Evolutionary conservation across 164 flowering plant species (phyloP), one percentile per base, ranked within the genome.

Genomic region (Vitis riparia): DNA sequence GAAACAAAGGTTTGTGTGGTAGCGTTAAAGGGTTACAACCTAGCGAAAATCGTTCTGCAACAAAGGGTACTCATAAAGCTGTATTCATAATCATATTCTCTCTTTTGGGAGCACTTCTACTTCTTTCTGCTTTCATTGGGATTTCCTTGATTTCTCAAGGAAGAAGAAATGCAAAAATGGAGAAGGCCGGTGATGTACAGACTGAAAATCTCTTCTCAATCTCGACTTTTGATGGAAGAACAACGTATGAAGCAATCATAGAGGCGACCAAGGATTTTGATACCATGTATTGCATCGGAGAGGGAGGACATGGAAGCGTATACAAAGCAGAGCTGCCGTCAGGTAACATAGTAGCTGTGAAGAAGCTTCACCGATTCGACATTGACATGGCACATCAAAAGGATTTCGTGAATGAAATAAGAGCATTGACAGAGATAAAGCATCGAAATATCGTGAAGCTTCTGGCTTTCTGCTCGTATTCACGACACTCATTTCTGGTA

Each of bases 1-100:
- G 67, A 53, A 70, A 70, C 58, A 44, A 44, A 3, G 67, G 47
- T 7, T 55, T 70, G 67, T 70, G 73, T 19, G 73, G 73, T 1
- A 62, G 48, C 63, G 16, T 63, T 23, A 12, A 52, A 8, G 67
- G 73, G 11, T 17, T 63, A 47, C 23, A 48, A 3, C 63, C 63
- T 13, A 64, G 73, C 63, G 4, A 3, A 30, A 11, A 16, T 57
- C n/a, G 1, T 13, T 14, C n/a, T 9, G 60, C 11, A 4, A 10
- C 62, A 2, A 23, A 1, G 5, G 63, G 47, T 14, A 56, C 2
- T 27, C 50, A 14, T 30, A 64, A 56, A 10, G 37, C 64, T 16
- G 11, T 71, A 52, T 57, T 44, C 29, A 47, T 71, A 32, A 64
- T 71, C 51, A 13, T 57, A 10, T 32, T 32, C 44, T 32, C 44